Evolutionary conservation across 805 yeast genomes (phyloP).

Genomic region (Cyberlindnera bimundalis): DNA sequence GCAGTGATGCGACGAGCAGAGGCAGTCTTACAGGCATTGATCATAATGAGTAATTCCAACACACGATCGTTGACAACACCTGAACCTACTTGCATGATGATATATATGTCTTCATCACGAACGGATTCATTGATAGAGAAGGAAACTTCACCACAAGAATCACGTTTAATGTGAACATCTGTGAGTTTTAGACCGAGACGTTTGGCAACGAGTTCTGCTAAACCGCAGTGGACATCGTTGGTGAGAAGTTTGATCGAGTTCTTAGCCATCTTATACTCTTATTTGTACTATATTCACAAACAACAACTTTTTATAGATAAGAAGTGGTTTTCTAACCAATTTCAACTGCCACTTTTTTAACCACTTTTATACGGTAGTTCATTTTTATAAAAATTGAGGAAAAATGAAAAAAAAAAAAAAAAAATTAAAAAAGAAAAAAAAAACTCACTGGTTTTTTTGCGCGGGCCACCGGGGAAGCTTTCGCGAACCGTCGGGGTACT

Average conservation of each 20-base stretch:
- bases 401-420: too few species aligned
- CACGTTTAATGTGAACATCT: slow-evolving; percentile 61
- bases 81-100: slow-evolving; percentile 75
- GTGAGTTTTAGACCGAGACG: slow-evolving; percentile 58
- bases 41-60: slow-evolving; percentile 71
- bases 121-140: slow-evolving; percentile 79
- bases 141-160: slow-evolving; percentile 69
- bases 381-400: too few species aligned
- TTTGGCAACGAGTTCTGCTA: slow-evolving; percentile 66
- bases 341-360: too few species aligned
- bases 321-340: too few species aligned
- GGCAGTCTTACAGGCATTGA: slow-evolving; percentile 79
- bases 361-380: too few species aligned
- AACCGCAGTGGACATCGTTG: slow-evolving; percentile 62
- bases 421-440: too few species aligned
- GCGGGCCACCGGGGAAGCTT: too few species aligned
- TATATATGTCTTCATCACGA: slow-evolving; percentile 80
- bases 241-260: slow-evolving; percentile 68
- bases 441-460: too few species aligned
- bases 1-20: slow-evolving; percentile 82
- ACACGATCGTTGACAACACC: slow-evolving; percentile 75
- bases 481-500: too few species aligned
- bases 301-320: too few species aligned
- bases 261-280: too few species aligned
- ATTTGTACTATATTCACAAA: too few species aligned